Base-by-base conservation (phyloP, 2,329 filamentous ascomycete species). In the Immersiporthe knoxdaviesiana region DNA sequence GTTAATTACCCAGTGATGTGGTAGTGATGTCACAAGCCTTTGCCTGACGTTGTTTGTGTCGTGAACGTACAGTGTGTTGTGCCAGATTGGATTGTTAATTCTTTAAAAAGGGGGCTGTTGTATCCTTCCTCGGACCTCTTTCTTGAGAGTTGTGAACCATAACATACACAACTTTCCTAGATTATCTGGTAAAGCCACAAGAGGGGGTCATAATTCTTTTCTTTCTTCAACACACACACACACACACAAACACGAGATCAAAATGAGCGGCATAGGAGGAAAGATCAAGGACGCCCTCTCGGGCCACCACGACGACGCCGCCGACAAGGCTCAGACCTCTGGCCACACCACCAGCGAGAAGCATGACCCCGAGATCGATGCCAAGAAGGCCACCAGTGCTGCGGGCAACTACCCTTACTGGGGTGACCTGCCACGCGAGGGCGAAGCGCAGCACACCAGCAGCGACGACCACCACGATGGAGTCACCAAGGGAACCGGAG, bases 351-450 rank as follows among this genome's bases (percentile, higher is more conserved):
- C 14, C 30, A 14, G 60, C 47, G 58, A 63, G 10, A 60, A 66
- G 39, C 39, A 69, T 39, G 66, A 56, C 32, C 24, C 27, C 8
- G 69, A 70, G 21, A 8, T 35, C 12, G 60, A 66, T 8, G 56
- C 37, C 21, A 68, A 68, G 30, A 32, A 64, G 52, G 50, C 67
- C 8, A 69, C 65, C 18, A 71, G 69, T 24, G 67, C 59, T 6
- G 69, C 69, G n/a, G 69, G 69, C 2, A 71, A 71, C 30, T 69
- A 71, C 11, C 69, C 69, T 2, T 71, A 71, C 64, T 71, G 69
- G 69, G 69, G 69, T 10, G 41, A 71, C 6, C 60, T 69, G 3
- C 60, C 63, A 2, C 52, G 59, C 3, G 67, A 66, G 2, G 63
- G 60, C 27, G 67, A 66, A 11, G 37, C 44, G 11, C 30, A 37